Percentiles rank a stretch among this genome's conserved stretches.
Evolutionary conservation across 2,329 filamentous ascomycete genomes (phyloP).

Genomic region (Zasmidium angulare): DNA sequence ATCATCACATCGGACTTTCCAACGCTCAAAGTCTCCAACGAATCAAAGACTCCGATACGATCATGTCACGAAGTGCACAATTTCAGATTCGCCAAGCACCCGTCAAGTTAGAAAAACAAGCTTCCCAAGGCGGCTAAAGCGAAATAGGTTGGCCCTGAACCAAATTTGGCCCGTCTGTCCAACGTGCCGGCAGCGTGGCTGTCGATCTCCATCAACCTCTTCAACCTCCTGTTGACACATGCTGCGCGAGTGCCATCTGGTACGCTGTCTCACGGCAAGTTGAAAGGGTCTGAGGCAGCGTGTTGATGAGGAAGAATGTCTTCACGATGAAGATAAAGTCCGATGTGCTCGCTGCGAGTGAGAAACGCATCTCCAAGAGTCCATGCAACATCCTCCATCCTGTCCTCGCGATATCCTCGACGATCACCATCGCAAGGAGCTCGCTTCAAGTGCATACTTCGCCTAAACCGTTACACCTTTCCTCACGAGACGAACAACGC

Average conservation of each 20-base stretch:
- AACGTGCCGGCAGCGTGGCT: background rate
- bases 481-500: background rate
- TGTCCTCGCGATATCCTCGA: background rate
- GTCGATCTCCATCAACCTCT: background rate
- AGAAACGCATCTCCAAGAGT: background rate
- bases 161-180: background rate
- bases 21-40: too few species aligned
- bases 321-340: too few species aligned
- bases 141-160: background rate
- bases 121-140: background rate
- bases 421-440: background rate
- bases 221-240: too few species aligned
- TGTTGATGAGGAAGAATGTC: background rate
- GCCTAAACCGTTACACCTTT: background rate
- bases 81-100: too few species aligned
- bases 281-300: background rate
- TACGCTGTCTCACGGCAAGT: background rate
- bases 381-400: too few species aligned
- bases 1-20: too few species aligned
- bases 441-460: background rate
- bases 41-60: too few species aligned
- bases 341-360: too few species aligned
- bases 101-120: too few species aligned
- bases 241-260: too few species aligned
- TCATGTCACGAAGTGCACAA: too few species aligned